Evolutionary conservation across 129 eudicot genomes (phyloP).

Genomic region (Oenanthe sinensis): DNA sequence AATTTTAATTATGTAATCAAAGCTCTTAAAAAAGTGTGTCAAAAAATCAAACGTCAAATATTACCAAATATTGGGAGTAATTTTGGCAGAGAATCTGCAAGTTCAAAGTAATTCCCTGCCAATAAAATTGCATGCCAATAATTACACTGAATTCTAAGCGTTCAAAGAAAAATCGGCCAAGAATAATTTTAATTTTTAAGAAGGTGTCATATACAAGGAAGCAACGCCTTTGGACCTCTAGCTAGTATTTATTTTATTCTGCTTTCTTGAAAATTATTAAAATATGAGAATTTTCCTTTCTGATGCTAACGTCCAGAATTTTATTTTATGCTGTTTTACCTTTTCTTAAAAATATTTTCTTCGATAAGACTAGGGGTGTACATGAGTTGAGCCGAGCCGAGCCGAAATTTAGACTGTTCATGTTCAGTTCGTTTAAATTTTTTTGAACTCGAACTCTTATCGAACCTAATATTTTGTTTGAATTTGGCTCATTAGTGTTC

Average conservation of each 20-base stretch:
- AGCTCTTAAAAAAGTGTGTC: too few species aligned
- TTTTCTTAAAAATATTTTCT: not conserved
- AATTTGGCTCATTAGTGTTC: too few species aligned
- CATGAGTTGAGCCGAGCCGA: too few species aligned
- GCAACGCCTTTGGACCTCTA: not conserved
- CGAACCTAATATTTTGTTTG: too few species aligned
- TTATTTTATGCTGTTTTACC: not conserved
- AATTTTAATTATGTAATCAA: too few species aligned
- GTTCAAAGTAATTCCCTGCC: not conserved
- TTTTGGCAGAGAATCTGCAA: not conserved
- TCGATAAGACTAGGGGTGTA: too few species aligned
- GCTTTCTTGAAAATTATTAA: too few species aligned
- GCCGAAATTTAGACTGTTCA: too few species aligned
- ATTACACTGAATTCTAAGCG: not conserved
- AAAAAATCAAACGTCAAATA: too few species aligned
- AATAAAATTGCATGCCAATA: not conserved
- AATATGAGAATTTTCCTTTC: not conserved
- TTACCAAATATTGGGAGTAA: too few species aligned
- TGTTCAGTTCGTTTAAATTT: too few species aligned
- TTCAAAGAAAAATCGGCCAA: not conserved
- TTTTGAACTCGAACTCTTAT: too few species aligned
- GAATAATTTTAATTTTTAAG: not conserved
- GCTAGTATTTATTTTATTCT: not conserved
- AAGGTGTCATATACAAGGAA: not conserved
- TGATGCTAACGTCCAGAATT: not conserved